A percentile compares a stretch with the other conserved stretches of the same genome.
Conservation (phyloP, 306 rosid genomes). For the Clitoria ternatea region DNA sequence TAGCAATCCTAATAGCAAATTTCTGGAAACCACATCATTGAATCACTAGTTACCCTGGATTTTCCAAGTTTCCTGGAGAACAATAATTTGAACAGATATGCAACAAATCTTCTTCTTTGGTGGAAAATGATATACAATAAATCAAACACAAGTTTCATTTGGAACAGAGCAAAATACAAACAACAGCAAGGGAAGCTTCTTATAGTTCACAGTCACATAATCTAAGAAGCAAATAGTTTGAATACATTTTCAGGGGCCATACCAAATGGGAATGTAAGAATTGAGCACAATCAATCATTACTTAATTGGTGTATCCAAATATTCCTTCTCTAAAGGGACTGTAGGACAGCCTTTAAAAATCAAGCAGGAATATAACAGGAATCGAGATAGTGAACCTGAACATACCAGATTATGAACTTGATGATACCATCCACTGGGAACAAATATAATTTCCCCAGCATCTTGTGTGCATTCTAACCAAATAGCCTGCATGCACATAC, state of each 20-base stretch:
- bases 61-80: constrained; percentile 14
- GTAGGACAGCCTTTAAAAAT: constrained; percentile 14
- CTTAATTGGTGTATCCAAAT: neutral
- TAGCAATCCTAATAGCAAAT: neutral
- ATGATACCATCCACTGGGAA: constrained; percentile 98
- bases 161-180: neutral
- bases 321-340: neutral
- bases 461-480: constrained; percentile 94
- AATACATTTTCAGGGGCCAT: neutral
- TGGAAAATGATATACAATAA: neutral
- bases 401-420: constrained; percentile 91
- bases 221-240: neutral
- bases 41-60: neutral
- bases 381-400: constrained; percentile 9
- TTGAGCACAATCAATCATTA: neutral
- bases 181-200: constrained; percentile 4
- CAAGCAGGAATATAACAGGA: neutral
- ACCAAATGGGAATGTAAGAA: neutral
- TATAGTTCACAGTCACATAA: neutral
- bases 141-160: constrained; percentile 8
- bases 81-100: neutral
- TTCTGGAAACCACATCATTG: neutral
- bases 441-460: constrained; percentile 85
- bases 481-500: constrained; percentile 48
- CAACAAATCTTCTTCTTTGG: no score